These are phyloP conservation scores for Larix sibirica DNA, from an alignment of 83 land plant species.

Conservation along the genomic window DNA sequence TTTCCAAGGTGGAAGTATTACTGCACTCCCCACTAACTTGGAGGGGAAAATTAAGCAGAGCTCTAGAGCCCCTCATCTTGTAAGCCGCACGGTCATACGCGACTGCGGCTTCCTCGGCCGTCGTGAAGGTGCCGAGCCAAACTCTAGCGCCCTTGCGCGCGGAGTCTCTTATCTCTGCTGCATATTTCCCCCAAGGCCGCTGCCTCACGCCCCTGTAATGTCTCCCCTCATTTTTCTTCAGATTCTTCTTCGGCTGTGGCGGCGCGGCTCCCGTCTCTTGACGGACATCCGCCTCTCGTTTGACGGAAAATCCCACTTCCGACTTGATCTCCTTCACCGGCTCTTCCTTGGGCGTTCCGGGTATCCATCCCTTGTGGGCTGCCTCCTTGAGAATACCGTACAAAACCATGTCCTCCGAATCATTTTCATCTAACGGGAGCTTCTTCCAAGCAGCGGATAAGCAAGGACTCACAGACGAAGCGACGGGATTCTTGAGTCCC, in stretches of 20 bases:
- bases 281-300: too few species aligned
- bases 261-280: too few species aligned
- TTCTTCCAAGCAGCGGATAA: conserved; percentile 3
- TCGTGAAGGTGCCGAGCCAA: background rate
- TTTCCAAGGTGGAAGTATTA: too few species aligned
- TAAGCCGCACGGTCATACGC: background rate
- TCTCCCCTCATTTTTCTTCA: background rate
- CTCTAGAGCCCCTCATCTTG: background rate
- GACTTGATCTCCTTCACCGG: too few species aligned
- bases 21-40: too few species aligned
- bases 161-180: background rate
- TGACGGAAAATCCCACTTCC: too few species aligned
- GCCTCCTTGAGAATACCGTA: conserved; percentile 27
- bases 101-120: background rate
- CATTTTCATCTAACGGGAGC: conserved; percentile 29
- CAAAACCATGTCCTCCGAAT: conserved; percentile 30
- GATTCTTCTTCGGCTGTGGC: too few species aligned
- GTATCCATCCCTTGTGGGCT: conserved; percentile 18
- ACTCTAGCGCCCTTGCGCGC: background rate
- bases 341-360: background rate
- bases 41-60: background rate
- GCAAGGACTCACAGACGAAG: background rate
- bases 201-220: background rate
- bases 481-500: too few species aligned
- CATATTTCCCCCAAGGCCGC: background rate